Percentiles rank a stretch among this genome's conserved stretches.
Conservation (phyloP, 2,329 filamentous ascomycete genomes). For the Colletotrichum australisinense region DNA sequence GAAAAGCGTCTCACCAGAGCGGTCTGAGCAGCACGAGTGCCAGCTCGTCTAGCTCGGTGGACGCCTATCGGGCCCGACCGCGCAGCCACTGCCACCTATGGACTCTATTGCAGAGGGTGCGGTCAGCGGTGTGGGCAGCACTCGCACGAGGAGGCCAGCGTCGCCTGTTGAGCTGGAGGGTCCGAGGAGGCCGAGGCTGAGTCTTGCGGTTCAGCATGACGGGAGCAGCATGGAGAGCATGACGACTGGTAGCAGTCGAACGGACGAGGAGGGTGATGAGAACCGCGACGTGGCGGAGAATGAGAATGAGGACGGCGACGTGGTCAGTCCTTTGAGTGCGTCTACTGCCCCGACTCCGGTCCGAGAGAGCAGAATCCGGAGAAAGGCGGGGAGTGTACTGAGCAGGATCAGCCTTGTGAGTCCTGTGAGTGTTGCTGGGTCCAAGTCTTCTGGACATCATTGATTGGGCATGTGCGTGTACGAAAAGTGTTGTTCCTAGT, state of each 20-base stretch:
- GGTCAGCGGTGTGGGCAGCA: neutral
- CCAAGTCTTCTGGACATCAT: slow-evolving; percentile 1
- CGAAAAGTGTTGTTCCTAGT: neutral
- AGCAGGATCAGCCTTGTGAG: slow-evolving; percentile 29
- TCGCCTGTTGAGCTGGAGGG: slow-evolving; percentile 27
- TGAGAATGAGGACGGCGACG: slow-evolving; percentile 33
- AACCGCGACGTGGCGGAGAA: slow-evolving; percentile 38
- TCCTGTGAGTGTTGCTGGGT: slow-evolving; percentile 9
- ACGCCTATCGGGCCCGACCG: neutral
- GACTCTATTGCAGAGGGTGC: slow-evolving; percentile 21
- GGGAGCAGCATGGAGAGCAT: slow-evolving; percentile 41
- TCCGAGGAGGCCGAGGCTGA: neutral
- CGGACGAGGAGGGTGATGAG: slow-evolving; percentile 34
- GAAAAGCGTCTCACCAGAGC: neutral
- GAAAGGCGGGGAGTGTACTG: slow-evolving; percentile 34
- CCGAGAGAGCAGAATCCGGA: slow-evolving; percentile 16
- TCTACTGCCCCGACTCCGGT: neutral
- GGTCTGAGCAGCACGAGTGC: slow-evolving; percentile 9
- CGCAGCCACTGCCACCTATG: neutral
- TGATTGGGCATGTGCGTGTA: neutral
- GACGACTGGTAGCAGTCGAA: slow-evolving; percentile 43
- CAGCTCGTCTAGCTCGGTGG: slow-evolving; percentile 21
- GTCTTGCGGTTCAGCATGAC: slow-evolving; percentile 21
- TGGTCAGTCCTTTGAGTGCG: slow-evolving; percentile 37
- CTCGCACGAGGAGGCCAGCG: neutral